A percentile compares a stretch with the other conserved stretches of the same genome.
phyloP scores from a whole-genome alignment of 176 grass and related monocot species.

The Alopecurus myosuroides region DNA sequence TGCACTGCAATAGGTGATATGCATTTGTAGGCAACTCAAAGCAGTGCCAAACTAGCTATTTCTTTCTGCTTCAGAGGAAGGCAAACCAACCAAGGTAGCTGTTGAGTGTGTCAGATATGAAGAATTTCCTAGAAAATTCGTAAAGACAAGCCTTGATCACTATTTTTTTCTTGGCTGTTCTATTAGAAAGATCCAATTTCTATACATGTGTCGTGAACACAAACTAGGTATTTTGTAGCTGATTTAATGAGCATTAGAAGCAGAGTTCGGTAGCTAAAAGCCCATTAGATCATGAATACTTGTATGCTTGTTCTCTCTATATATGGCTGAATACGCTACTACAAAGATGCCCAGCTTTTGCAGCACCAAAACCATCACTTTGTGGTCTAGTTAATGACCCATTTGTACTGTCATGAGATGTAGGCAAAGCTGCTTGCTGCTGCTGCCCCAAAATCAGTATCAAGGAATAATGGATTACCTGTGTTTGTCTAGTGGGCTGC shows the following conservation, averaged over 20 bases:
- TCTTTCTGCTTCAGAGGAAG: background rate
- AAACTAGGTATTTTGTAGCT: background rate
- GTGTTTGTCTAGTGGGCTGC: background rate
- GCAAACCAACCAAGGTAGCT: too few relatives aligned
- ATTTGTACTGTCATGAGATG: background rate
- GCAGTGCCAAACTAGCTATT: background rate
- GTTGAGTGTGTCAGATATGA: too few relatives aligned
- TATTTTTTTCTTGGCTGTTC: background rate
- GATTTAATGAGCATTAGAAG: background rate
- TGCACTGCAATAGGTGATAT: background rate
- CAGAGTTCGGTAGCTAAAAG: background rate
- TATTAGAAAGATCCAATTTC: background rate
- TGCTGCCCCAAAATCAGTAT: background rate
- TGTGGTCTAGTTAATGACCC: background rate
- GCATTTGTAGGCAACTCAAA: background rate
- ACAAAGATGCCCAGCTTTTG: background rate
- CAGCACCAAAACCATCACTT: background rate
- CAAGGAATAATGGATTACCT: background rate
- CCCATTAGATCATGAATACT: background rate
- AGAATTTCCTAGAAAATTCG: too few relatives aligned
- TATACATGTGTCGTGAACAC: background rate
- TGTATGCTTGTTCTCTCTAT: background rate
- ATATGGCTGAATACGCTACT: background rate
- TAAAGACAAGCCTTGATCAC: background rate
- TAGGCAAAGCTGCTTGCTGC: background rate